phyloP scores from a whole-genome alignment of 345 rosid species.

The Psidium guajava region DNA sequence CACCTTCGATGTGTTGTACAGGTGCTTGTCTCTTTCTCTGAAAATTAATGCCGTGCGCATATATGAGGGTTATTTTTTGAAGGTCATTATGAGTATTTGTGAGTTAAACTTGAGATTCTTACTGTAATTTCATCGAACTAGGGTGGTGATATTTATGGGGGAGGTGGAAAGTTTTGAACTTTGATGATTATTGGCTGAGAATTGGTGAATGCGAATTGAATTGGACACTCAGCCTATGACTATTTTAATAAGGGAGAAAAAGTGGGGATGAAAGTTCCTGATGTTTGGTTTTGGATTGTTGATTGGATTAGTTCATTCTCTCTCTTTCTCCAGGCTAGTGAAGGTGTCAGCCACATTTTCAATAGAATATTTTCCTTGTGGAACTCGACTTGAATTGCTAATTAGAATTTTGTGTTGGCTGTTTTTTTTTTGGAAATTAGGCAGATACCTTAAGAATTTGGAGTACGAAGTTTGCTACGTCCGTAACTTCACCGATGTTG shows the following conservation, averaged over 20 bases:
- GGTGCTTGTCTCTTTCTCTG: slow-evolving; percentile 24
- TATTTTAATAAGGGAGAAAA: background rate
- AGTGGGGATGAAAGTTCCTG: background rate
- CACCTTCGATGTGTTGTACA: slow-evolving; percentile 78
- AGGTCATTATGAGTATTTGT: background rate
- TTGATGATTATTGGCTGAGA: background rate
- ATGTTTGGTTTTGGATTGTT: background rate
- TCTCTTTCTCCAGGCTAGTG: background rate
- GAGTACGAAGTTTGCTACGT: slow-evolving; percentile 82
- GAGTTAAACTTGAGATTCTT: background rate
- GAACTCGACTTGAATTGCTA: background rate
- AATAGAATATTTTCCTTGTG: background rate
- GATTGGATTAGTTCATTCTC: background rate
- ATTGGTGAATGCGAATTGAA: background rate
- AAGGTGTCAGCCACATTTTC: accelerated
- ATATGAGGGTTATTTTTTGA: background rate
- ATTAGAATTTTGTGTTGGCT: background rate
- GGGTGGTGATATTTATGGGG: background rate
- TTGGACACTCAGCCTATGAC: background rate
- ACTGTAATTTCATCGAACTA: background rate
- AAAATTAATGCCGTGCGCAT: background rate
- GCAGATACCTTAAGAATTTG: slow-evolving; percentile 92
- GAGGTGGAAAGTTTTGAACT: background rate
- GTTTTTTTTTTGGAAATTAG: slow-evolving; percentile 28
- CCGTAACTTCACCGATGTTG: slow-evolving; percentile 95